Percentiles rank a stretch among this genome's conserved stretches.
These are phyloP conservation scores for Raffaelea arxii DNA, from an alignment of 2,329 filamentous ascomycete species.

Conservation along the genomic window DNA sequence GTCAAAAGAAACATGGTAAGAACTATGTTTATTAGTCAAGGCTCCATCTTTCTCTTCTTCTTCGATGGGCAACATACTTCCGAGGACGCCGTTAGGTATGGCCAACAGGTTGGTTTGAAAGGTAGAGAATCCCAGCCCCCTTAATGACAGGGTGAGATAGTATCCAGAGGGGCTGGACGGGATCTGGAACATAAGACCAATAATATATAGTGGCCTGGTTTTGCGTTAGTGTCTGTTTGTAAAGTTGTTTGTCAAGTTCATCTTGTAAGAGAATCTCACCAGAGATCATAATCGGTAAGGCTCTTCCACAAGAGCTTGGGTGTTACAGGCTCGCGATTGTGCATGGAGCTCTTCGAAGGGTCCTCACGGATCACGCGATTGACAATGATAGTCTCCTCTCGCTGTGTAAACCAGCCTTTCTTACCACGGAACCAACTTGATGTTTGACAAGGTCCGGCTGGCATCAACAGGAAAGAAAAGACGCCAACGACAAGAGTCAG, in stretches of 20 bases:
- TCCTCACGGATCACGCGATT: slow-evolving; percentile 47
- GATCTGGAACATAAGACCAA: slow-evolving; percentile 8
- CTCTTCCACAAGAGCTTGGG: slow-evolving; percentile 17
- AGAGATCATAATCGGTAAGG: slow-evolving; percentile 11
- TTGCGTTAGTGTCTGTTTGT: slow-evolving; percentile 5
- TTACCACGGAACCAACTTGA: slow-evolving; percentile 31
- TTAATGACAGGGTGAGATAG: slow-evolving; percentile 9
- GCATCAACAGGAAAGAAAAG: slow-evolving; percentile 38
- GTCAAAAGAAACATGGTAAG: slow-evolving; percentile 40
- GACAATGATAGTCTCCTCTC: slow-evolving; percentile 48
- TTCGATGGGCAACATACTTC: slow-evolving; percentile 28
- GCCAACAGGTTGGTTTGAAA: slow-evolving; percentile 10
- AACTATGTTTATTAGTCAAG: slow-evolving; percentile 25
- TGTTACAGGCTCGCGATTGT: slow-evolving; percentile 46
- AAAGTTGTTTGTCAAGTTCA: too few species aligned
- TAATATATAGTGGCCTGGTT: slow-evolving; percentile 16
- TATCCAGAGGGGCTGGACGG: slow-evolving; percentile 2
- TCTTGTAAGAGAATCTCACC: slow-evolving; percentile 22
- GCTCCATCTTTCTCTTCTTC: slow-evolving; percentile 11
- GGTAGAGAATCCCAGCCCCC: slow-evolving; percentile 7
- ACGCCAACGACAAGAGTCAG: slow-evolving; percentile 33
- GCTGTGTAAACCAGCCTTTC: slow-evolving; percentile 41
- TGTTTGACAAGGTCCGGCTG: slow-evolving; percentile 29
- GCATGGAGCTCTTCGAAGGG: slow-evolving; percentile 46
- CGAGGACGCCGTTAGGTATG: slow-evolving; percentile 12